phyloP scores from a whole-genome alignment of 371 early-diverging fungal genomes.

The Mucor saturninus region DNA sequence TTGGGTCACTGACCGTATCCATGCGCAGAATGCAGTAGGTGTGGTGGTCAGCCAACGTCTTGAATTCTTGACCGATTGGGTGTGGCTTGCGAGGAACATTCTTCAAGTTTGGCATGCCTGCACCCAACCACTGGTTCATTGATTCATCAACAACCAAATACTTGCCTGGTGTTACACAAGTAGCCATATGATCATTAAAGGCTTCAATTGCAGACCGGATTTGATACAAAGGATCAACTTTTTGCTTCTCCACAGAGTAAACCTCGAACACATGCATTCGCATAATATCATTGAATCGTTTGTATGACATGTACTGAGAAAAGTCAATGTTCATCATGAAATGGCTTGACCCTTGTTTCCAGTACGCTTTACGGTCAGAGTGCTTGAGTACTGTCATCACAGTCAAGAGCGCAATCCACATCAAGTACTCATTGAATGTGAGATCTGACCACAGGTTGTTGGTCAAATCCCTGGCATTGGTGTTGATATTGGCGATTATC shows the following conservation, averaged over 20 bases:
- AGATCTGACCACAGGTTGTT: background rate
- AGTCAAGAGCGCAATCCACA: conserved; percentile 9
- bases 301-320: background rate
- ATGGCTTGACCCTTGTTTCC: no score
- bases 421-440: conserved; percentile 8
- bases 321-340: no score
- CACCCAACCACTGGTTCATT: conserved; percentile 27
- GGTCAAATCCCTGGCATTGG: conserved; percentile 2
- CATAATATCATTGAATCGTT: background rate
- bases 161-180: background rate
- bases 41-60: conserved; percentile 14
- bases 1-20: conserved; percentile 13
- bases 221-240: background rate
- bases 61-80: conserved; percentile 24
- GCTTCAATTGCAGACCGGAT: background rate
- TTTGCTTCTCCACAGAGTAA: background rate
- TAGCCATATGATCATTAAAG: conserved; percentile 4
- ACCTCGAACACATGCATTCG: background rate
- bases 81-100: conserved; percentile 25
- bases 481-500: background rate
- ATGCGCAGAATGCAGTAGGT: conserved; percentile 8
- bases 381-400: conserved; percentile 10
- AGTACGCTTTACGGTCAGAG: conserved; percentile 1
- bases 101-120: conserved; percentile 10
- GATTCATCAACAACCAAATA: conserved; percentile 20